Evolutionary conservation across 768 basidiomycete genomes (phyloP).

Genomic region (Podaxis mareebaensis): DNA sequence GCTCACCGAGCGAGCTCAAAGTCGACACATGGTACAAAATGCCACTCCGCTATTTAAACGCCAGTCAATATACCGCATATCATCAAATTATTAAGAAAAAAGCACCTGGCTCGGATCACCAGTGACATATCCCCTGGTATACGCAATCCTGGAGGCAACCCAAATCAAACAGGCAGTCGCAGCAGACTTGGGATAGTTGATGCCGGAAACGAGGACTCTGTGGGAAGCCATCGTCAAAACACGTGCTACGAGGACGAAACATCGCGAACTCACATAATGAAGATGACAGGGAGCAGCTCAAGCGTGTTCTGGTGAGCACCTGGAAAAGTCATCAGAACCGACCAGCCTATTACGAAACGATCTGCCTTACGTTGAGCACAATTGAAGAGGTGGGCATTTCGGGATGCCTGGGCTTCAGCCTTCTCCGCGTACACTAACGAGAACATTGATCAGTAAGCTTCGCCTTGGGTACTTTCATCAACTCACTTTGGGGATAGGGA

Average conservation of each 20-base stretch:
- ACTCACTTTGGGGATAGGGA: slow-evolving; percentile 65
- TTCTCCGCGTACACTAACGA: slow-evolving; percentile 68
- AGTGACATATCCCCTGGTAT: slow-evolving; percentile 13
- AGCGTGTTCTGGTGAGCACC: slow-evolving; percentile 75
- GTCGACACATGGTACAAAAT: slow-evolving; percentile 2
- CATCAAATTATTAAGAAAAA: neutral
- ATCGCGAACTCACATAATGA: slow-evolving; percentile 32
- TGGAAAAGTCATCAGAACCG: neutral
- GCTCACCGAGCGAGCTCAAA: neutral
- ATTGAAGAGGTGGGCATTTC: slow-evolving; percentile 61
- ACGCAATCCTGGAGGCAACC: slow-evolving; percentile 3
- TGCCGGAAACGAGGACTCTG: slow-evolving; percentile 9
- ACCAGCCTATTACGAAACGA: neutral
- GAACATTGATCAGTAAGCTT: neutral
- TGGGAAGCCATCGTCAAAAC: neutral
- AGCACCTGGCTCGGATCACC: slow-evolving; percentile 16
- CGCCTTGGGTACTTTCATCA: neutral
- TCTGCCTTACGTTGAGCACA: slow-evolving; percentile 61
- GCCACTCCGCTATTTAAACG: neutral
- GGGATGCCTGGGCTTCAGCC: slow-evolving; percentile 49
- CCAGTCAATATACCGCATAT: neutral
- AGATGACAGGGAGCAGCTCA: slow-evolving; percentile 47
- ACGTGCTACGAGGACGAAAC: neutral
- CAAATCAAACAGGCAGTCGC: neutral
- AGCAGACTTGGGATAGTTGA: slow-evolving; percentile 5